Evolutionary conservation across 306 rosid species (phyloP), one percentile per base, ranked within the genome.

Genomic region (Amphicarpaea edgeworthii): DNA sequence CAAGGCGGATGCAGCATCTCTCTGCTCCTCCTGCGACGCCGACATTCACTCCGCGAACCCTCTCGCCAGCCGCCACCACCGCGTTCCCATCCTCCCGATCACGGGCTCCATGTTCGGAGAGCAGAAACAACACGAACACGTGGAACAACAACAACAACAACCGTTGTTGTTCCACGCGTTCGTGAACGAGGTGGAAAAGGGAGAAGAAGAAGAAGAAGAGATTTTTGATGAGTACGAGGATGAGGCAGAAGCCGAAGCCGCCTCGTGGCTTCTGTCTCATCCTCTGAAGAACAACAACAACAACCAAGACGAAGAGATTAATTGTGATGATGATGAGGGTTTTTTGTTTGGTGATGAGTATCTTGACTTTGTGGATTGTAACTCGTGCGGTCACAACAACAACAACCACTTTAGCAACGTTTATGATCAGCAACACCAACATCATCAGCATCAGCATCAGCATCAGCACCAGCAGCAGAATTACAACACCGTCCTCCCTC

Each of bases 21-120:
- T 93, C 9, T 93, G 98, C 57, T 28, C 84, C 14, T 42, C 90
- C n/a, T 90, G 98, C 61, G 98, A 93, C 47, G 89, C 93, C 0
- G 91, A 87, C 14, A 87, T 90, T 79, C 98, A 93, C 88, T 83
- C 91, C 0, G 94, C 98, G 1, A 90, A 90, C 55, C 90, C 93
- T 1, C 87, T 90, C 0, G 96, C 96, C 1, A 60, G 91, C 72
- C 93, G 95, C 55, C 96, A 90, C 88, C 93, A 89, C 70, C 98
- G 98, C 0, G 90, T 89, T 5, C 90, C 95, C 1, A 75, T 90
- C 17, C 82, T 76, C 7, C 93, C 89, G 1, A 62, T 84, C 16
- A 60, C 86, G 3, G 85, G 85, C 1, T 41, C 45, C 40, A 42
- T 75, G 16, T 19, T 45, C 0, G 19, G 40, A 1, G 26, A 60